phyloP scores from a whole-genome alignment of 805 yeast genomes.

The Blastobotrys mokoenaii region DNA sequence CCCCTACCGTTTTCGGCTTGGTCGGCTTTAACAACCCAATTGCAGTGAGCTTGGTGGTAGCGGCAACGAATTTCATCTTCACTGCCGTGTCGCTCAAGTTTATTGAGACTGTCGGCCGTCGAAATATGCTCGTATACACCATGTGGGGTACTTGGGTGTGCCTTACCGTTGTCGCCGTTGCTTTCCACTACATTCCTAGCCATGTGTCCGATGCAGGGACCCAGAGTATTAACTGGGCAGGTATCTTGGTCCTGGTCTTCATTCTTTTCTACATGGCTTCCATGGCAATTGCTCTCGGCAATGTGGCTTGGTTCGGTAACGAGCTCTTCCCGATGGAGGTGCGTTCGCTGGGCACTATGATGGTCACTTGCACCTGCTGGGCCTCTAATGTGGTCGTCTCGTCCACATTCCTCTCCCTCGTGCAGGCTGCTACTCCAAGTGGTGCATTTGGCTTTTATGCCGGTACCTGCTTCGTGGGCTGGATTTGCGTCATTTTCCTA shows the following conservation, averaged over 20 bases:
- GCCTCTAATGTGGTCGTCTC: conserved; percentile 85
- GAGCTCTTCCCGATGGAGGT: conserved; percentile 91
- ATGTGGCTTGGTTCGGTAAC: conserved; percentile 97
- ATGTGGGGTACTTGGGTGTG: conserved; percentile 78
- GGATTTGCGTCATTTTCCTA: conserved; percentile 68
- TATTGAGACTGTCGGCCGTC: conserved; percentile 83
- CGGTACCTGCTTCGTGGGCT: conserved; percentile 62
- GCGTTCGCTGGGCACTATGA: conserved; percentile 84
- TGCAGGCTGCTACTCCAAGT: conserved; percentile 81
- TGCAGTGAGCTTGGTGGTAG: conserved; percentile 87
- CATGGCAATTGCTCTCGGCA: conserved; percentile 92
- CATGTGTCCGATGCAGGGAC: conserved; percentile 39
- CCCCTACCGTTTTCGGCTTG: conserved; percentile 82
- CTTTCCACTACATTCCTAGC: conserved; percentile 52
- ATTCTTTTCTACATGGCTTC: conserved; percentile 84
- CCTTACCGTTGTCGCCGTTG: conserved; percentile 72
- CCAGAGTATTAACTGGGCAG: conserved; percentile 51
- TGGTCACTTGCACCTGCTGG: conserved; percentile 92
- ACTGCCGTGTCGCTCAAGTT: conserved; percentile 74
- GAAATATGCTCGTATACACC: conserved; percentile 67
- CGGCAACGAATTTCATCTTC: conserved; percentile 88
- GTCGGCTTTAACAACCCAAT: conserved; percentile 84
- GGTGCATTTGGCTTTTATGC: conserved; percentile 92
- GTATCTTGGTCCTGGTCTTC: conserved; percentile 68
- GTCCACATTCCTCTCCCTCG: conserved; percentile 85